These are phyloP conservation scores for Thraustotheca clavata DNA, from an alignment of 352 stramenopile species.

Conservation along the genomic window DNA sequence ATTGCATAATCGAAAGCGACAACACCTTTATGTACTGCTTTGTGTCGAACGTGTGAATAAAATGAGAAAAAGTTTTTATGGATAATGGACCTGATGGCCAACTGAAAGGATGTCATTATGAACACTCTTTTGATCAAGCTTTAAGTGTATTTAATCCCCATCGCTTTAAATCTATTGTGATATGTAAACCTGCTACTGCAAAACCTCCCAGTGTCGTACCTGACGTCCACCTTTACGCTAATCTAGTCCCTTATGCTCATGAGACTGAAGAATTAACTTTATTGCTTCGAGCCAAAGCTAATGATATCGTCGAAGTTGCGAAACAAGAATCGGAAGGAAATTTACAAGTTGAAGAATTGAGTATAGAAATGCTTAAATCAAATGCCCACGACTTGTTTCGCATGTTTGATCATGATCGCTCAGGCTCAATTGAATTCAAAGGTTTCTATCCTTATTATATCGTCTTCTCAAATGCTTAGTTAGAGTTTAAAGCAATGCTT, in stretches of 20 bases:
- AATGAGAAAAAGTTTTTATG: slow-evolving; percentile 35
- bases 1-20: slow-evolving; percentile 46
- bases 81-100: slow-evolving; percentile 53
- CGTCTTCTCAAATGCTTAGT: too few relatives aligned
- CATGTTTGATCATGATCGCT: slow-evolving; percentile 66
- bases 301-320: slow-evolving; percentile 6
- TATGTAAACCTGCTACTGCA: slow-evolving; percentile 50
- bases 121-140: slow-evolving; percentile 43
- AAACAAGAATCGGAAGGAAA: not conserved
- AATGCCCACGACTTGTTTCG: slow-evolving; percentile 52
- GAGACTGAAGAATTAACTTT: slow-evolving; percentile 28
- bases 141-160: slow-evolving; percentile 48
- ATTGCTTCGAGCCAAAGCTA: slow-evolving; percentile 32
- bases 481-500: slow-evolving; percentile 76
- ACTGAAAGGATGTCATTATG: slow-evolving; percentile 44
- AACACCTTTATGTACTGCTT: slow-evolving; percentile 52
- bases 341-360: slow-evolving; percentile 32
- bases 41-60: slow-evolving; percentile 26
- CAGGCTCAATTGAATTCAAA: slow-evolving; percentile 67
- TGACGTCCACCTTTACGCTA: slow-evolving; percentile 44
- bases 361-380: slow-evolving; percentile 32
- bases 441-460: slow-evolving; percentile 25
- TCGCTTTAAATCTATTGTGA: slow-evolving; percentile 36
- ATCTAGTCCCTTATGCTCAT: slow-evolving; percentile 49
- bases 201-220: slow-evolving; percentile 41